phyloP scores from a whole-genome alignment of 2,329 filamentous ascomycete species.

The Ophiocordyceps sinensis region DNA sequence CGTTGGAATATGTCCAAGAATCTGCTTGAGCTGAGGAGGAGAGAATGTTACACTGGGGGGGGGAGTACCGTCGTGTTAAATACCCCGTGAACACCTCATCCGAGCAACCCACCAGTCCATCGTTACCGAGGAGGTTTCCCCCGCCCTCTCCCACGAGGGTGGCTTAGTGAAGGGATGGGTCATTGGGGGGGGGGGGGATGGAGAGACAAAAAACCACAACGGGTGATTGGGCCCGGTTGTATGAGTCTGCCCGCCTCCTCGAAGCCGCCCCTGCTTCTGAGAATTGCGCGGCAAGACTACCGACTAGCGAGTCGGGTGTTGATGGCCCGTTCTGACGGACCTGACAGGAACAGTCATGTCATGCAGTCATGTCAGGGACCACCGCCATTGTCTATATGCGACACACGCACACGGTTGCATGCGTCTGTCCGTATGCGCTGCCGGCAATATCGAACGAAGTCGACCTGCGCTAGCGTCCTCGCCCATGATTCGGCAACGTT shows the following conservation, averaged over 20 bases:
- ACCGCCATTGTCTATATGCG: neutral
- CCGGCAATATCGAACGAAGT: neutral
- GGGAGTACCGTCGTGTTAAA: slow-evolving; percentile 8
- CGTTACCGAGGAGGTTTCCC: neutral
- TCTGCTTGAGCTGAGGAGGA: slow-evolving; percentile 4
- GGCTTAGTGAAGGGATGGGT: slow-evolving; percentile 1
- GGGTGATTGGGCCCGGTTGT: too few species aligned
- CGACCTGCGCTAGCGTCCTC: too few species aligned
- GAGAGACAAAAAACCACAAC: too few species aligned
- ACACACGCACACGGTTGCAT: neutral
- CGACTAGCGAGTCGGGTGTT: neutral
- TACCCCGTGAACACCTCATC: slow-evolving; percentile 2
- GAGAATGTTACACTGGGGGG: slow-evolving; percentile 1
- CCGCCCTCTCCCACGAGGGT: neutral
- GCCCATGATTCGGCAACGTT: too few species aligned
- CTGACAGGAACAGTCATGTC: neutral
- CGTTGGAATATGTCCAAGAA: slow-evolving; percentile 2
- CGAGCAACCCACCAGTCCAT: neutral
- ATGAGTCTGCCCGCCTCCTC: neutral
- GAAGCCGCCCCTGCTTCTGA: slow-evolving; percentile 1
- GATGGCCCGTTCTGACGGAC: neutral
- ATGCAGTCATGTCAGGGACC: slow-evolving; percentile 2
- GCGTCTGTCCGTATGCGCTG: neutral
- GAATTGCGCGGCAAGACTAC: neutral
- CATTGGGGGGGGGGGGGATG: slow-evolving; percentile 6